A percentile compares a stretch with the other conserved stretches of the same genome.
Evolutionary conservation across 257 asterid species (phyloP).

Genomic region (Scutellaria barbata): DNA sequence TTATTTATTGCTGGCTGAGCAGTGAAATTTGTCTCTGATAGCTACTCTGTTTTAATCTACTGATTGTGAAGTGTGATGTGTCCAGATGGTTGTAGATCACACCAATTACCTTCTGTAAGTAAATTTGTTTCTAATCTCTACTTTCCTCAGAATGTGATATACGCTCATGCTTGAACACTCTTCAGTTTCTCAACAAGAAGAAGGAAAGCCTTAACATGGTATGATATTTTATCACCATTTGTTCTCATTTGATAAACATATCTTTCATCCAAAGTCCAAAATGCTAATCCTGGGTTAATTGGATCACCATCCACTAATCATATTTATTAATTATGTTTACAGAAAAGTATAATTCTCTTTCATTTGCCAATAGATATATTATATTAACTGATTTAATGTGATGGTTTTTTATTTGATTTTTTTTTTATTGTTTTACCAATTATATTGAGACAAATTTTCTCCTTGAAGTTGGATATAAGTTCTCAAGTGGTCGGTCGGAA

Average conservation of each 20-base stretch:
- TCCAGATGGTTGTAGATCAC: conserved; percentile 3
- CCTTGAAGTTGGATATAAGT: conserved; percentile 73
- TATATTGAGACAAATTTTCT: conserved; percentile 25
- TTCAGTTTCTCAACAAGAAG: conserved; percentile 93
- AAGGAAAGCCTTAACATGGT: conserved; percentile 82
- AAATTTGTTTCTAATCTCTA: conserved; percentile 24
- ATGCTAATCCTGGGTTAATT: conserved; percentile 28
- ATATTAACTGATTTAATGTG: conserved; percentile 26
- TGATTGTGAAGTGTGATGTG: conserved; percentile 18
- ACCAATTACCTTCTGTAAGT: conserved; percentile 21
- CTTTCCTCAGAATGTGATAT: conserved; percentile 80
- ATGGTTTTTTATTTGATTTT: neutral
- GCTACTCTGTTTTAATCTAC: conserved; percentile 15
- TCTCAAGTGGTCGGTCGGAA: conserved; percentile 96
- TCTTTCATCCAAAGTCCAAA: conserved; percentile 35
- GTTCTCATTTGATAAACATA: conserved; percentile 10
- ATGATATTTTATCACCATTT: conserved; percentile 37
- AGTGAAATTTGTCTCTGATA: conserved; percentile 19
- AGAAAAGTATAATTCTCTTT: neutral
- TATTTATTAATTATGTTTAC: conserved; percentile 18
- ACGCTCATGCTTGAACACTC: conserved; percentile 93
- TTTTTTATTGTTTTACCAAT: conserved; percentile 13
- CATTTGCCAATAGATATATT: conserved; percentile 17
- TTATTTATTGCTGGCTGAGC: conserved; percentile 3
- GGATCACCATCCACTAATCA: conserved; percentile 22